Base-by-base conservation (phyloP, 495 filamentous ascomycete genomes). In the Podospora fimiseda region DNA sequence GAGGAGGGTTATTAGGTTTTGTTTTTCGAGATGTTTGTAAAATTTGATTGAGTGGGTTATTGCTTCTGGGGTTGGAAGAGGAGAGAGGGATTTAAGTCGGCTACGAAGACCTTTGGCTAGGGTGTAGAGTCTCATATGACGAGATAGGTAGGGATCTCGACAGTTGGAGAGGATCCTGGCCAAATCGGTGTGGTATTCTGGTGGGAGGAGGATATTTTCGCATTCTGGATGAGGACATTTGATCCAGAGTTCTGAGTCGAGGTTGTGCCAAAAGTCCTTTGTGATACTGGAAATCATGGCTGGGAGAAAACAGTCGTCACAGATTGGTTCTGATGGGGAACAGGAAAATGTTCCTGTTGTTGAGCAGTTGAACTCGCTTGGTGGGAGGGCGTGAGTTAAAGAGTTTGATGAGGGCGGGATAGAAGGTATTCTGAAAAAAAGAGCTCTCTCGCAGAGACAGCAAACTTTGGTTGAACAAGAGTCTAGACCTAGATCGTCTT, bases 251-350 rank as follows among this genome's bases (percentile, higher is more conserved):
- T 42, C 19, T 20, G 11, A 51, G n/a, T 40, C 50, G 16, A 57
- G 50, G 15, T 47, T 27, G n/a, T 46, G 23, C 58, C 58, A 60
- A 43, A 44, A 60, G 33, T 49, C 54, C 6, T 13, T 45, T 11
- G 3, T 15, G 16, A 60, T 43, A 11, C 38, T 38, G 2, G 22
- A 9, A 19, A 21, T 13, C 9, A 57, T 15, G 18, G 36, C 40
- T 1, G 9, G n/a, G 5, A 38, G 14, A 11, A 51, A 50, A 16
- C 58, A 60, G 9, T 21, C 5, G 39, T 53, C 41, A 40, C 46
- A 58, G 7, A 58, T 48, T 7, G 16, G 16, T 14, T 6, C 16
- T 7, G n/a, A n/a, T n/a, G 39, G 16, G 39, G 13, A 41, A n/a
- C 39, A 41, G 39, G 14, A n/a, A n/a, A 41, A 18, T 41, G 39